phyloP scores from a whole-genome alignment of 2,329 filamentous ascomycete species.

The Nigrospora osmanthi region DNA sequence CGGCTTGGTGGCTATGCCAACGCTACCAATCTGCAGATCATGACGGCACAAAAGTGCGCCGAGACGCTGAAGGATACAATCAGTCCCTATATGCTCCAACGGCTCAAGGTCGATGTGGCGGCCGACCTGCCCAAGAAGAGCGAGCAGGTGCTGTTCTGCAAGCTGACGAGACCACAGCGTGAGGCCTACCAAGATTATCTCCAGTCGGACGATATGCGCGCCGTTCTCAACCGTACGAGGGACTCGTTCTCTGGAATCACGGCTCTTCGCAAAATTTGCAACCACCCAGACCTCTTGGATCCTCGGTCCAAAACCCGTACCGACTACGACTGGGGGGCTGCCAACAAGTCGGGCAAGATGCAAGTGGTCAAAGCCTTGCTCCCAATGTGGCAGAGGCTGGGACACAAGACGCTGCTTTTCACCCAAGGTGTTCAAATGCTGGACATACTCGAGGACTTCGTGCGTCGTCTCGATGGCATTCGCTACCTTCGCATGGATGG shows the following conservation, averaged over 20 bases:
- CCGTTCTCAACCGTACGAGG: constrained; percentile 65
- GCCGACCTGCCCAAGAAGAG: constrained; percentile 91
- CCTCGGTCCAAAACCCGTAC: constrained; percentile 45
- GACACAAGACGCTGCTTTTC: constrained; percentile 90
- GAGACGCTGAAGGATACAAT: constrained; percentile 91
- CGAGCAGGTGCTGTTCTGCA: constrained; percentile 94
- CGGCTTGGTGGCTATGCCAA: constrained; percentile 90
- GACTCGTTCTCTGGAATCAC: constrained; percentile 88
- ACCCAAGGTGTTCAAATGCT: constrained; percentile 93
- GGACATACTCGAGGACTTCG: constrained; percentile 81
- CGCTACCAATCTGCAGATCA: constrained; percentile 85
- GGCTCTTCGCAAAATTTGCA: constrained; percentile 90
- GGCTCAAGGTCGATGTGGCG: constrained; percentile 89
- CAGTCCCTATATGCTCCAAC: constrained; percentile 84
- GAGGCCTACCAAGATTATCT: constrained; percentile 77
- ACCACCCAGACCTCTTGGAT: constrained; percentile 84
- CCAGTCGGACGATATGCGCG: constrained; percentile 74
- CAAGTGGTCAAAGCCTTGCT: constrained; percentile 85
- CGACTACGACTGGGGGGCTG: constrained; percentile 70
- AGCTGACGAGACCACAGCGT: constrained; percentile 72
- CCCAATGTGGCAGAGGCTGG: constrained; percentile 80
- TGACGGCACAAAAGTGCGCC: constrained; percentile 90
- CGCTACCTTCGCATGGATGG: constrained; percentile 90
- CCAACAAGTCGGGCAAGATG: constrained; percentile 86
- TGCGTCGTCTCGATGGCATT: constrained; percentile 58